phyloP scores from a whole-genome alignment of 345 rosid species.

The Geranium rotundifolium region DNA sequence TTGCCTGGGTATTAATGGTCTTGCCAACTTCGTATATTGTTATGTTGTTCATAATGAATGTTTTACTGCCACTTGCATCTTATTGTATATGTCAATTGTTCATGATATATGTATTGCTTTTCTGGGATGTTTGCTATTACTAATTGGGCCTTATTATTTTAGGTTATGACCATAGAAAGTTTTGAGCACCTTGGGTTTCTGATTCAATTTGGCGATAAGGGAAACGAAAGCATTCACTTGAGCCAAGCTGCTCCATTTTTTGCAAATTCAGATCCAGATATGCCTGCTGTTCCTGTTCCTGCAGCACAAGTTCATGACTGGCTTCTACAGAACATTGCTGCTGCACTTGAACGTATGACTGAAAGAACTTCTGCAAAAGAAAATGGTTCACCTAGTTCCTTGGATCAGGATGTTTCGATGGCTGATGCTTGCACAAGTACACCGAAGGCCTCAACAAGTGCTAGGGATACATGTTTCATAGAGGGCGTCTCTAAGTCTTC shows the following conservation, averaged over 20 bases:
- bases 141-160: constrained; percentile 16
- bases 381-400: constrained; percentile 51
- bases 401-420: constrained; percentile 90
- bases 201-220: constrained; percentile 86
- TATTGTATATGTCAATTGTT: too few species aligned
- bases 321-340: constrained; percentile 69
- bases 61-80: too few species aligned
- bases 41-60: too few species aligned
- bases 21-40: too few species aligned
- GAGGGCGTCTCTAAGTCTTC: constrained; percentile 94
- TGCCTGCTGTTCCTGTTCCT: constrained; percentile 96
- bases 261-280: constrained; percentile 97
- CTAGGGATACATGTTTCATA: constrained; percentile 60
- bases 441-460: constrained; percentile 45
- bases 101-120: too few species aligned
- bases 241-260: constrained; percentile 92
- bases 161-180: constrained; percentile 88
- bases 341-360: constrained; percentile 63
- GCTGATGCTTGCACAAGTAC: constrained; percentile 73
- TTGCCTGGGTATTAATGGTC: too few species aligned
- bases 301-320: constrained; percentile 82
- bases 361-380: constrained; percentile 88
- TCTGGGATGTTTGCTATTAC: constrained; percentile 12
- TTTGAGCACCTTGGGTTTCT: constrained; percentile 95
- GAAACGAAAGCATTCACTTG: constrained; percentile 60